Conservation (phyloP, 257 asterid genomes). For the Osmanthus fragrans region DNA sequence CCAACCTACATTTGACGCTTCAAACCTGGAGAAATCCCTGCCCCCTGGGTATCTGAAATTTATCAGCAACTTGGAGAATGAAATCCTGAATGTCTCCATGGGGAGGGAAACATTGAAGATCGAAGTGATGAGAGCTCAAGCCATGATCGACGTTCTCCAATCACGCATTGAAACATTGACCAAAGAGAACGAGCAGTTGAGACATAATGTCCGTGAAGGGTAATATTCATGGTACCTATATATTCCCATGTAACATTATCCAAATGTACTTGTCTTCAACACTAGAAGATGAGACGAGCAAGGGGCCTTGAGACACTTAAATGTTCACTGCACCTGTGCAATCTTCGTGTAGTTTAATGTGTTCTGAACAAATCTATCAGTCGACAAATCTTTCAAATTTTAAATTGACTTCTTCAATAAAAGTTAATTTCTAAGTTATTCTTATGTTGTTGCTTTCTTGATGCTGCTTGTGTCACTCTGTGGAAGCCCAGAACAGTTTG, state of each 20-base stretch:
- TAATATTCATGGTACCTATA: conserved; percentile 9
- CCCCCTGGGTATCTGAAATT: conserved; percentile 92
- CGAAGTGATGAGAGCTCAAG: conserved; percentile 95
- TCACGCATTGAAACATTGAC: conserved; percentile 58
- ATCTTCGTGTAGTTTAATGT: no score
- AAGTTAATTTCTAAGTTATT: no score
- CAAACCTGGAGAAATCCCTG: conserved; percentile 86
- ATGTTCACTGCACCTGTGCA: no score
- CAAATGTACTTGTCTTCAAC: no score
- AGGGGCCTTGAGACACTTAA: no score
- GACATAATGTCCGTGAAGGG: conserved; percentile 40
- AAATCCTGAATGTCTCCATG: conserved; percentile 78
- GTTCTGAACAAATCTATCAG: no score
- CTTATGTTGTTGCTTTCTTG: no score
- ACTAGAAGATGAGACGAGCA: no score
- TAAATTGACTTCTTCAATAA: no score
- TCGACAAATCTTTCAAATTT: no score
- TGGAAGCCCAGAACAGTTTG: no score
- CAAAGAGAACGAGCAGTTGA: conserved; percentile 68
- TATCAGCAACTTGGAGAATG: conserved; percentile 80
- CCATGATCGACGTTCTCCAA: conserved; percentile 87
- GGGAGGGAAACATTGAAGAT: conserved; percentile 86
- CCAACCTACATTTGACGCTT: conserved; percentile 63
- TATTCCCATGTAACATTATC: conserved; percentile 8
- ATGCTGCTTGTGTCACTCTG: no score